A percentile compares a stretch with the other conserved stretches of the same genome.
These are phyloP conservation scores for Phyllosticta citriasiana DNA, from an alignment of 2,329 filamentous ascomycete species.

Conservation along the genomic window DNA sequence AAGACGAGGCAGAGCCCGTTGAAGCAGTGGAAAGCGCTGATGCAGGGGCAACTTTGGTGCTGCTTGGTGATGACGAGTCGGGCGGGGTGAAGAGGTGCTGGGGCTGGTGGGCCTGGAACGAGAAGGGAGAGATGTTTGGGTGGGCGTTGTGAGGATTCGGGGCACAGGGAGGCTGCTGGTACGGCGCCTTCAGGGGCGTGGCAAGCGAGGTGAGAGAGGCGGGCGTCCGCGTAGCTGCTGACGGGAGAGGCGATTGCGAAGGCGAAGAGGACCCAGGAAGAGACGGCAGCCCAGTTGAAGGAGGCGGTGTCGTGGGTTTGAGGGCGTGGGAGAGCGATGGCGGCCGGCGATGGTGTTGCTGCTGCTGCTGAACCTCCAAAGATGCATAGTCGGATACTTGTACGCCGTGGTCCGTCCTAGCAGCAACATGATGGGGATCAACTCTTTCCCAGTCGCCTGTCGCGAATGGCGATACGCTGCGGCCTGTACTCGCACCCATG, in stretches of 20 bases:
- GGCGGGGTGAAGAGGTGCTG: neutral
- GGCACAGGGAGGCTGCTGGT: neutral
- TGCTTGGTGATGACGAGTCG: neutral
- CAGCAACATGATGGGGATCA: neutral
- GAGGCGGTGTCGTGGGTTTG: neutral
- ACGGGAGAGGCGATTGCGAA: neutral
- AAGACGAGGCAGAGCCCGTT: neutral
- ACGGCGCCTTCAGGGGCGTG: neutral
- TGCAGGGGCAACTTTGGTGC: neutral
- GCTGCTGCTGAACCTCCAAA: neutral
- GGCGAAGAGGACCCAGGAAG: neutral
- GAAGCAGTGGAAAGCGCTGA: neutral
- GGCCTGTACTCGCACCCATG: neutral
- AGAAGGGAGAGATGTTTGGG: neutral
- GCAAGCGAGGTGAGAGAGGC: neutral
- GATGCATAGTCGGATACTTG: neutral
- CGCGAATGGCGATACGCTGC: neutral
- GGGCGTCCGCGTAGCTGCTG: neutral
- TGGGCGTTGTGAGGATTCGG: neutral
- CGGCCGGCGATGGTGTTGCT: neutral
- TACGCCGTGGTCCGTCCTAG: neutral
- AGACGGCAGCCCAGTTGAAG: neutral
- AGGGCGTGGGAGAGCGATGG: neutral
- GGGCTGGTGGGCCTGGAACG: neutral
- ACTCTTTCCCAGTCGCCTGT: neutral